Evolutionary conservation across 805 yeast species (phyloP), one percentile per base, ranked within the genome.

Genomic region (Lipomyces anomalus): DNA sequence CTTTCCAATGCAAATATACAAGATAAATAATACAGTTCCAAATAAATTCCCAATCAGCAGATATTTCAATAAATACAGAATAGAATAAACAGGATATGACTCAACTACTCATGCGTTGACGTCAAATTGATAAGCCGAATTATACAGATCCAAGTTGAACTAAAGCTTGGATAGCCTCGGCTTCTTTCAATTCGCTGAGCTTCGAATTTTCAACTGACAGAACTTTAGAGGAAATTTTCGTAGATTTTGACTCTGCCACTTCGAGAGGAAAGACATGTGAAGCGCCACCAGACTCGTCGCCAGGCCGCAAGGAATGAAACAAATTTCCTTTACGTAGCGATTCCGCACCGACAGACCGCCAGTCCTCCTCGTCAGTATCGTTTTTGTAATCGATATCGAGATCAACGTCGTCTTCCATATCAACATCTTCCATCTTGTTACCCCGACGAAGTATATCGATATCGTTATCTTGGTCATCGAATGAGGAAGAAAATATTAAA

Each of bases 351-450:
- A 89, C 82, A 0, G 87, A 68, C 51, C 80, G 84, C 98, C 98
- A 90, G 65, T 90, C 97, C 65, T 90, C 98, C 61, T 90, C 97
- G 64, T 90, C 98, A 0, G 98, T 90, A 59, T 86, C 95, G 36
- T 80, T 38, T 22, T 42, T 45, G 28, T 42, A 44, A 22, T 42
- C 51, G 17, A 33, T 22, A n/a, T 44, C 46, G 28, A 37, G 20
- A 2, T 38, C 36, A 22, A 38, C 38, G 28, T 41, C 46, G 30
- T 46, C 50, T 20, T 43, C 46, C 35, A 37, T 30, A 26, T 42
- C 44, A 21, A 24, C 23, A 22, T 38, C 53, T 21, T 41, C 48
- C 21, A 39, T 43, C 18, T 36, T 46, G 24, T 35, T 36, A 13
- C 30, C 30, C 11, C 11, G 30, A 26, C 11, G 9, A 13, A 13